Evolutionary conservation across 2,329 filamentous ascomycete genomes (phyloP), one percentile per base, ranked within the genome.

Genomic region (Apiospora sp.): DNA sequence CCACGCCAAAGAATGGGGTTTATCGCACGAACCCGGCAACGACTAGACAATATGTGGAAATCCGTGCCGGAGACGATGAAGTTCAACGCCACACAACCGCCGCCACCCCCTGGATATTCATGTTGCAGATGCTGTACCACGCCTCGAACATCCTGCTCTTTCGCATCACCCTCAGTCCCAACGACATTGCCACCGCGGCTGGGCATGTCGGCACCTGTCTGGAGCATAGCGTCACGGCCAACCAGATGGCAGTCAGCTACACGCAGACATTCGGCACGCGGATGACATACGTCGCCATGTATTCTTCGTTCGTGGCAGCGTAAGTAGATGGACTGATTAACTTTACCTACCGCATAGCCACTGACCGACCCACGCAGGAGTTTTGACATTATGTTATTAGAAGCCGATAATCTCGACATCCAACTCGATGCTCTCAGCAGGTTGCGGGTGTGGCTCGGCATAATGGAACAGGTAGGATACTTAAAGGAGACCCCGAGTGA

Each of bases 111-210:
- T 68, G 44, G 41, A 68, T 68, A n/a, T 68, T 68, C 4, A 68
- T 68, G 67, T 19, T 68, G n/a, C 67, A 68, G 43, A 68, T 68
- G 67, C 67, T 68, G 12, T 48, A 68, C 27, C 67, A 68, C n/a
- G 67, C 67, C 5, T 68, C 67, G 14, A 68, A 41, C n/a, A 68
- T 68, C 46, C 22, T 68, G 10, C 41, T 68, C 12, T 13, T 44
- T 10, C 67, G 67, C 14, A 27, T 46, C 19, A 68, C 44, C 13
- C 14, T 46, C n/a, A 46, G 67, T 44, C 67, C 41, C n/a, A 27
- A 19, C 13, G 67, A 68, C 37, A 48, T 68, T 46, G 67, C 67
- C 44, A 10, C 41, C 6, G 41, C 41, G 14, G 67, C n/a, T 34
- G 67, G 67, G n/a, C 67, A 44, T 48, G 41, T 68, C n/a, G 41